Evolutionary conservation across 805 yeast genomes (phyloP).

Genomic region (Lipomyces lipofer): DNA sequence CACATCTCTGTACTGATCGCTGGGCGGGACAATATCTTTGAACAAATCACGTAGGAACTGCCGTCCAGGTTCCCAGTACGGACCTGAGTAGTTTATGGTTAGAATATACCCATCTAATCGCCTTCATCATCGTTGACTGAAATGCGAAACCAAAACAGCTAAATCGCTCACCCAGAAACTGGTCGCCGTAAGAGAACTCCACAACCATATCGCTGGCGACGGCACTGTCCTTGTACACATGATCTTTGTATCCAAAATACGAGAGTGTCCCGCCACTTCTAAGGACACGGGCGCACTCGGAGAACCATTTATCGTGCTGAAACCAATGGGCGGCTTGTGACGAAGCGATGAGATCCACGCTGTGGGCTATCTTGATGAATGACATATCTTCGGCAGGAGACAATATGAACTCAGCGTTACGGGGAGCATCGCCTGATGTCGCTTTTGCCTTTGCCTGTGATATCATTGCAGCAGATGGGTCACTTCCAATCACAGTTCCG

Average conservation of each 20-base stretch:
- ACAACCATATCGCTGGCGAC: slow-evolving; percentile 56
- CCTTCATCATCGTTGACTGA: too few relatives aligned
- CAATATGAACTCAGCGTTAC: slow-evolving; percentile 12
- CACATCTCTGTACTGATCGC: slow-evolving; percentile 46
- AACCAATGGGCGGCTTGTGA: slow-evolving; percentile 92
- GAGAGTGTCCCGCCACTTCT: slow-evolving; percentile 68
- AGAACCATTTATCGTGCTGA: slow-evolving; percentile 54
- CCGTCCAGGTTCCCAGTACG: slow-evolving; percentile 87
- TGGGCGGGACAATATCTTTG: slow-evolving; percentile 48
- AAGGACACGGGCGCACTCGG: slow-evolving; percentile 51
- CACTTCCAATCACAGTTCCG: slow-evolving; percentile 60
- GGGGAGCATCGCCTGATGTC: slow-evolving; percentile 31
- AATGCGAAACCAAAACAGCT: slow-evolving; percentile 35
- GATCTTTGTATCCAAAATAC: slow-evolving; percentile 79
- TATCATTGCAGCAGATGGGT: slow-evolving; percentile 60
- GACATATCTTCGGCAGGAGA: slow-evolving; percentile 32
- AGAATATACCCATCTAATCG: too few relatives aligned
- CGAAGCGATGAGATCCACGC: slow-evolving; percentile 68
- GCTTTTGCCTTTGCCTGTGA: slow-evolving; percentile 43
- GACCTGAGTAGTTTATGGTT: slow-evolving; percentile 47
- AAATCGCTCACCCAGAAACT: slow-evolving; percentile 35
- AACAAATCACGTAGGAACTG: slow-evolving; percentile 49
- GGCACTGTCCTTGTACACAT: slow-evolving; percentile 54
- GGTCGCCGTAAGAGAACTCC: slow-evolving; percentile 54
- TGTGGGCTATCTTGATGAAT: slow-evolving; percentile 28